Conservation (phyloP, 805 yeast genomes). For the Brettanomyces naardenensis region DNA sequence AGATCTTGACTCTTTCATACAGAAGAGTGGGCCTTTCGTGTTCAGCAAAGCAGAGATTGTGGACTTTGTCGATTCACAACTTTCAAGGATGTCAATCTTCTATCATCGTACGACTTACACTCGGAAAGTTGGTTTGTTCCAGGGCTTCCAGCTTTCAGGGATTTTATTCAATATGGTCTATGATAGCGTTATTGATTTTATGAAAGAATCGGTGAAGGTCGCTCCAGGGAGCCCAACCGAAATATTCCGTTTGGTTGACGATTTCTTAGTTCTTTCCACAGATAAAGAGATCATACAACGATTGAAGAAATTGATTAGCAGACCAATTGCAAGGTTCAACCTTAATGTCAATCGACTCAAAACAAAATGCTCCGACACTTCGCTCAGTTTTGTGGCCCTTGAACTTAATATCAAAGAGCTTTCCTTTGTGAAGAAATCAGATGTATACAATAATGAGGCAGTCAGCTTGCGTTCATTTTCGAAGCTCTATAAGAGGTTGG, state of each 20-base stretch:
- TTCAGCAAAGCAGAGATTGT: constrained; percentile 38
- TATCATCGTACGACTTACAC: constrained; percentile 29
- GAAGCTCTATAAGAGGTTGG: constrained; percentile 14
- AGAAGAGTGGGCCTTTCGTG: constrained; percentile 11
- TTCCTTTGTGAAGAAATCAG: constrained; percentile 27
- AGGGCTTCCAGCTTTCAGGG: constrained; percentile 75
- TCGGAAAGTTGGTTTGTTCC: constrained; percentile 70
- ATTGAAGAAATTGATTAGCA: constrained; percentile 22
- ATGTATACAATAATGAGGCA: constrained; percentile 9
- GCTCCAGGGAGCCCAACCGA: constrained; percentile 17
- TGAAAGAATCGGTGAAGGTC: constrained; percentile 7
- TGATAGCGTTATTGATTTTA: constrained; percentile 44
- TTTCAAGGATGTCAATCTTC: constrained; percentile 40
- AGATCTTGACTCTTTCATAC: constrained; percentile 1
- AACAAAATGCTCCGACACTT: constrained; percentile 18
- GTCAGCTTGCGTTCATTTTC: constrained; percentile 8
- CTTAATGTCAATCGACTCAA: constrained; percentile 34
- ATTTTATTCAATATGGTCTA: constrained; percentile 68
- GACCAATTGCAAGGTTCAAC: constrained; percentile 36
- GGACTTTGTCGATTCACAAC: constrained; percentile 40
- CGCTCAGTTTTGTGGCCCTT: constrained; percentile 35
- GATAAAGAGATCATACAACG: constrained; percentile 23
- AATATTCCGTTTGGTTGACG: constrained; percentile 72
- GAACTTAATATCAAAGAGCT: constrained; percentile 27
- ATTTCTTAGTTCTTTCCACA: constrained; percentile 65